Evolutionary conservation across 2,329 filamentous ascomycete species (phyloP), one percentile per base, ranked within the genome.

Genomic region (Trichoderma oligosporum): DNA sequence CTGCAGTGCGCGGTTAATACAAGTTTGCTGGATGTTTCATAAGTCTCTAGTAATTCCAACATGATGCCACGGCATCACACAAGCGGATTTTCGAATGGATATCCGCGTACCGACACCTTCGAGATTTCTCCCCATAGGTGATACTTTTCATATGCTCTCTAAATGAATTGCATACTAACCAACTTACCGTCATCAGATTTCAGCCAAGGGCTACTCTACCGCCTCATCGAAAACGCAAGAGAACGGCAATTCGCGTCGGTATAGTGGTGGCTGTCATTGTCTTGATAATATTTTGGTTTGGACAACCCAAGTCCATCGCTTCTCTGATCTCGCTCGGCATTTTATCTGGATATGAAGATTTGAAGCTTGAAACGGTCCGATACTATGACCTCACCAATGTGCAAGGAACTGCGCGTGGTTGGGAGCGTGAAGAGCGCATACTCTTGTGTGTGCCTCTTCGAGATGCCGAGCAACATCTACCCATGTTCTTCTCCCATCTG

Each of bases 401-500:
- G 5, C 88, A 94, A 70, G 94, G 94, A 44, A 94, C 91, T 7
- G 90, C 89, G 52, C 86, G 89, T 63, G 95, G 94, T 5, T 99
- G 94, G 94, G 93, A 97, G 73, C 83, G 91, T 59, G 94, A 96
- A 71, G 94, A 99, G 76, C 85, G 94, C 62, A 96, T 99, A 64
- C 80, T 99, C 29, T 82, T 99, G 58, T 97, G 94, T 73, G 94
- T 96, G 14, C 94, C 94, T 42, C 82, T 99, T 56, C 85, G 94
- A 73, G 95, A 99, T 73, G 94, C 94, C 44, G 86, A 95, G 68
- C 82, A 89, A 24, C 94, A 99, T 79, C 76, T 99, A 47, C 84
- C 87, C 61, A 97, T 99, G 93, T 97, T 99, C 82, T 99, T 99
- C 76, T 88, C 88, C n/a, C 95, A 99, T 70, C 80, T 99, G 58